Conservation (phyloP, 495 filamentous ascomycete species). For the Parachaetomium inaequale region DNA sequence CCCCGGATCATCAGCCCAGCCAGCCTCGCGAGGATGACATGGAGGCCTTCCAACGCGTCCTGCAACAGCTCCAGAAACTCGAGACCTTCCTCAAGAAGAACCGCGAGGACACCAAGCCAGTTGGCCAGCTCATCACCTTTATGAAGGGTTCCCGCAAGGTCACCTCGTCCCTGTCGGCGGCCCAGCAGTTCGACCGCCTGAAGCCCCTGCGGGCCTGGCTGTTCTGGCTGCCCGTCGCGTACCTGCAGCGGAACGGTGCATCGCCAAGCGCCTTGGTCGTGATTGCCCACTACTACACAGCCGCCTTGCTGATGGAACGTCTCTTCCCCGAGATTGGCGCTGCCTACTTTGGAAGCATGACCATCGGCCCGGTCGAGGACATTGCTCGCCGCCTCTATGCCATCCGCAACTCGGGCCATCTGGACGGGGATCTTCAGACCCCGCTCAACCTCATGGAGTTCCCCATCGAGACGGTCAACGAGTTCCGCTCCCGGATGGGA, state of each 20-base stretch:
- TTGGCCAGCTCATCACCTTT: constrained; percentile 77
- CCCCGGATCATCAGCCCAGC: constrained; percentile 54
- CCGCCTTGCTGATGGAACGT: constrained; percentile 80
- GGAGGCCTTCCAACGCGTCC: constrained; percentile 60
- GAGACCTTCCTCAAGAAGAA: constrained; percentile 68
- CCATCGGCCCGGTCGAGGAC: constrained; percentile 71
- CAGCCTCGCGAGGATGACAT: constrained; percentile 65
- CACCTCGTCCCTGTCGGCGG: constrained; percentile 65
- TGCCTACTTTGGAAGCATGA: constrained; percentile 76
- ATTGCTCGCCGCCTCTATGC: constrained; percentile 62
- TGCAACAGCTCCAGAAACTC: constrained; percentile 64
- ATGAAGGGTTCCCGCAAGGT: constrained; percentile 72
- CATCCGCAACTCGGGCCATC: constrained; percentile 43
- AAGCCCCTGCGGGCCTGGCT: constrained; percentile 86
- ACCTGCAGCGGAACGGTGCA: constrained; percentile 54
- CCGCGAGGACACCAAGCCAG: constrained; percentile 67
- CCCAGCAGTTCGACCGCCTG: constrained; percentile 83
- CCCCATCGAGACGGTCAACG: constrained; percentile 57
- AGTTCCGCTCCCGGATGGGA: constrained; percentile 60
- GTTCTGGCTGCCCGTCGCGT: constrained; percentile 83
- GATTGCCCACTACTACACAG: constrained; percentile 86
- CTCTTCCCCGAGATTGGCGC: constrained; percentile 88
- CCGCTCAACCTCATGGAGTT: constrained; percentile 59
- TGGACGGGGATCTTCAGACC: constrained; percentile 46
- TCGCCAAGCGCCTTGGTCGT: constrained; percentile 70